Conservation (phyloP, 345 rosid genomes). For the Anastatica hierochuntica region DNA sequence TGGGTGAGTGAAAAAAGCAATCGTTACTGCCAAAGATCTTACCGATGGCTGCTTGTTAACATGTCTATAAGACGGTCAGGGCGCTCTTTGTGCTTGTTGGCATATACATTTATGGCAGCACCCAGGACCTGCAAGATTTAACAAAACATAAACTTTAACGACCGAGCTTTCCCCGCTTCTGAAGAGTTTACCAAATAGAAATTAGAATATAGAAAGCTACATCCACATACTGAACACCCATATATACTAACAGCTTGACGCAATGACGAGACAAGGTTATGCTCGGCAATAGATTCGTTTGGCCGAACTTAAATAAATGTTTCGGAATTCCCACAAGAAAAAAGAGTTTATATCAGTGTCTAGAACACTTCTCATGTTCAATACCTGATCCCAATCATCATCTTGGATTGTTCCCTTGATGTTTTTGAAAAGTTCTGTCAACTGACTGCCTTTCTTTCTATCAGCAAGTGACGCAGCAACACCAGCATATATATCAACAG, state of each 20-base stretch:
- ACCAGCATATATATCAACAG: conserved; percentile 94
- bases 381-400: conserved; percentile 98
- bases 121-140: conserved; percentile 65
- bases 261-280: not conserved
- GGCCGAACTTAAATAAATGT: not conserved
- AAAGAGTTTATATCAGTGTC: not conserved
- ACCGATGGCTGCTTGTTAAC: conserved; percentile 97
- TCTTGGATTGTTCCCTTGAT: conserved; percentile 81
- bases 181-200: not conserved
- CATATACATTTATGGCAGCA: conserved; percentile 90
- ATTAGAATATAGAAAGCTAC: not conserved
- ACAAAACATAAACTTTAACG: not conserved
- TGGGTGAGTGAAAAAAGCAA: not conserved
- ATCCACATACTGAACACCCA: too few relatives aligned
- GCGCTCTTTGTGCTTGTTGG: conserved; percentile 91
- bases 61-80: conserved; percentile 97
- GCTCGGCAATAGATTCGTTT: not conserved
- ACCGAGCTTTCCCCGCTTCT: not conserved
- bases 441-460: conserved; percentile 78
- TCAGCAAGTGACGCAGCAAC: conserved; percentile 95
- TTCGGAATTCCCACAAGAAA: not conserved
- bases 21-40: conserved; percentile 3
- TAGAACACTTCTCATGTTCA: not conserved
- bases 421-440: conserved; percentile 90
- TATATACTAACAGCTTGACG: too few relatives aligned